These are phyloP conservation scores for Phyllosticta citribraziliensis DNA, from an alignment of 2,329 filamentous ascomycete genomes.

Conservation along the genomic window DNA sequence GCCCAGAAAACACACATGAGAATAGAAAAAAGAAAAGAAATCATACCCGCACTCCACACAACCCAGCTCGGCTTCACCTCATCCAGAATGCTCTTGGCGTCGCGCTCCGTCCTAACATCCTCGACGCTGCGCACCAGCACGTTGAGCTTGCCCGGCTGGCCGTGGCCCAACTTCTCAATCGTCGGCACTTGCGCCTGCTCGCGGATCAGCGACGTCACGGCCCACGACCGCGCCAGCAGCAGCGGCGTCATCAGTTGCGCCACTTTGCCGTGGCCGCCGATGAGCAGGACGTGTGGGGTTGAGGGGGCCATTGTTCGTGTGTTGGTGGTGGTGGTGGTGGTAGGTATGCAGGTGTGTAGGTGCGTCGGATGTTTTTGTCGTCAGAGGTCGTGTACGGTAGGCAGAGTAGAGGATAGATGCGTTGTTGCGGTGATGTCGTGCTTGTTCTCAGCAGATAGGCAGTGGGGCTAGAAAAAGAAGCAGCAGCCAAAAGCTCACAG, in stretches of 20 bases:
- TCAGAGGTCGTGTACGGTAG: background rate
- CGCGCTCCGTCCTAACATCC: constrained; percentile 53
- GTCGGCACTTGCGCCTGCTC: constrained; percentile 55
- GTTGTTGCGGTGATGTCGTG: no score
- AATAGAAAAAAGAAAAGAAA: background rate
- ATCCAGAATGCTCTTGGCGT: constrained; percentile 54
- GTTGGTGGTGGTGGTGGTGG: background rate
- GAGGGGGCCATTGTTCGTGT: constrained; percentile 17
- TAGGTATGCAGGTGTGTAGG: no score
- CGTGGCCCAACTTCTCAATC: constrained; percentile 52
- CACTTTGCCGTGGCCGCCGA: constrained; percentile 76
- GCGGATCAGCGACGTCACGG: constrained; percentile 69
- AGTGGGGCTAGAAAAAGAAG: no score
- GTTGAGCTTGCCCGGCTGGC: constrained; percentile 52
- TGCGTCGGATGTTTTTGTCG: background rate
- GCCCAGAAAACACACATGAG: no score
- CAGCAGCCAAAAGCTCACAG: no score
- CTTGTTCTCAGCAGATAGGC: no score
- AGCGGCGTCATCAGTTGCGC: constrained; percentile 66
- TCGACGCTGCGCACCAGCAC: constrained; percentile 64
- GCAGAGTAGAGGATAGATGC: no score
- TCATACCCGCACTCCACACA: constrained; percentile 56
- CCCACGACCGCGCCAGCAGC: constrained; percentile 64
- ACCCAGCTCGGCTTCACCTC: constrained; percentile 55
- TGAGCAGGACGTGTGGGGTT: constrained; percentile 47